Conservation (phyloP, 331 rosid genomes). For the Quercus lobata region DNA sequence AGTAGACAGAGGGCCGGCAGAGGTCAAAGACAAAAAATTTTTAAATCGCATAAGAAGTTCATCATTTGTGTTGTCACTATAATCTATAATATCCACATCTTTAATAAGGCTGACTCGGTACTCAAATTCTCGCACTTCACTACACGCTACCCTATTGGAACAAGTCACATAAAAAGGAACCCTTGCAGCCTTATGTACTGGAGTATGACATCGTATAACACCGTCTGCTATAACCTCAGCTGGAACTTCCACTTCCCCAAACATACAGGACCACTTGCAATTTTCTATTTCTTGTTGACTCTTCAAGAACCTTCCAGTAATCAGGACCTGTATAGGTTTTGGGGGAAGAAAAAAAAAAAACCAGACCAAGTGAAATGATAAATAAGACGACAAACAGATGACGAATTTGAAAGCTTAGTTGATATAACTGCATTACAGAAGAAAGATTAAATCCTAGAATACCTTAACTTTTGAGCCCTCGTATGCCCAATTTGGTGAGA, state of each 20-base stretch:
- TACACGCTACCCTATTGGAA: constrained; percentile 89
- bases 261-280: constrained; percentile 83
- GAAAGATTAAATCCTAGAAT: constrained; percentile 15
- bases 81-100: constrained; percentile 33
- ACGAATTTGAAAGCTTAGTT: background rate
- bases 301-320: constrained; percentile 65
- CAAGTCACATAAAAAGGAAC: constrained; percentile 81
- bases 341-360: background rate
- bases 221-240: constrained; percentile 60
- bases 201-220: constrained; percentile 76
- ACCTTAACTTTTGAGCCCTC: constrained; percentile 72
- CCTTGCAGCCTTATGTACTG: constrained; percentile 67
- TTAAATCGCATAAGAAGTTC: constrained; percentile 42
- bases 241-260: constrained; percentile 86
- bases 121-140: constrained; percentile 87
- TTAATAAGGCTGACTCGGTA: constrained; percentile 33
- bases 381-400: background rate
- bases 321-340: constrained; percentile 49
- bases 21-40: constrained; percentile 37
- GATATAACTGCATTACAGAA: background rate
- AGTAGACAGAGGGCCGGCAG: constrained; percentile 21
- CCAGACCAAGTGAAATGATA: constrained; percentile 12
- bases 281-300: constrained; percentile 46
- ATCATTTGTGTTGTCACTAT: constrained; percentile 28
- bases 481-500: constrained; percentile 78